Percentiles rank a stretch among this genome's conserved stretches.
These are phyloP conservation scores for Entomortierella beljakovae DNA, from an alignment of 192 early-diverging fungal species.

Conservation along the genomic window DNA sequence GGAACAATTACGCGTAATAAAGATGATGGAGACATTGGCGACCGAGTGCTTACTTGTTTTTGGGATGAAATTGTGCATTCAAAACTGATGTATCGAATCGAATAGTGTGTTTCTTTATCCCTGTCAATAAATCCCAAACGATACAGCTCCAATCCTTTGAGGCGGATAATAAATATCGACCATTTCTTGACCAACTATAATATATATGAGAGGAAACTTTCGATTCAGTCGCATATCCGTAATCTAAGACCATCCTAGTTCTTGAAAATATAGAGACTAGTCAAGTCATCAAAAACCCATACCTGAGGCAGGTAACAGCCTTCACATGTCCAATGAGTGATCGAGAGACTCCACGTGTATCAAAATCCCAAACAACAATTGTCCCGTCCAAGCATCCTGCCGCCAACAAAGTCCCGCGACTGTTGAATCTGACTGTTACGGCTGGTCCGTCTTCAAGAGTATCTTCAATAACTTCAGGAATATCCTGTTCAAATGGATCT, in stretches of 20 bases:
- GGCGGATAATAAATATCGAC: slow-evolving; percentile 81
- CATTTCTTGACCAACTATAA: slow-evolving; percentile 85
- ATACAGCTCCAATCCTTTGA: slow-evolving; percentile 87
- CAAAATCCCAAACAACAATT: slow-evolving; percentile 90
- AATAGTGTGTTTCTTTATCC: slow-evolving; percentile 63
- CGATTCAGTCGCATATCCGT: not conserved
- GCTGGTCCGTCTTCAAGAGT: slow-evolving; percentile 79
- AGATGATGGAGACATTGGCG: not conserved
- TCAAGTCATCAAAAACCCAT: not conserved
- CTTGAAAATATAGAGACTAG: not conserved
- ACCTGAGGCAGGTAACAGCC: slow-evolving; percentile 83
- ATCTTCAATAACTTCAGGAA: slow-evolving; percentile 82
- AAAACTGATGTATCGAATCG: slow-evolving; percentile 78
- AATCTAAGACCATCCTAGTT: not conserved
- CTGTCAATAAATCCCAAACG: slow-evolving; percentile 85
- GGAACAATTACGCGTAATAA: not conserved
- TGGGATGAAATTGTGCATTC: slow-evolving; percentile 83
- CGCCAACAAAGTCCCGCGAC: slow-evolving; percentile 83
- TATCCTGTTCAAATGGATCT: slow-evolving; percentile 86
- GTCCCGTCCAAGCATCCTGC: slow-evolving; percentile 83
- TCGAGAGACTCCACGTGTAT: slow-evolving; percentile 80
- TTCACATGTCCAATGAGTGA: slow-evolving; percentile 82
- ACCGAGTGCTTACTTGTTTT: slow-evolving; percentile 67
- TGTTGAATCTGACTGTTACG: slow-evolving; percentile 79
- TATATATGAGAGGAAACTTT: not conserved